Evolutionary conservation across 169 alveolate species (phyloP).

Genomic region (Ichthyophthirius multifiliis): DNA sequence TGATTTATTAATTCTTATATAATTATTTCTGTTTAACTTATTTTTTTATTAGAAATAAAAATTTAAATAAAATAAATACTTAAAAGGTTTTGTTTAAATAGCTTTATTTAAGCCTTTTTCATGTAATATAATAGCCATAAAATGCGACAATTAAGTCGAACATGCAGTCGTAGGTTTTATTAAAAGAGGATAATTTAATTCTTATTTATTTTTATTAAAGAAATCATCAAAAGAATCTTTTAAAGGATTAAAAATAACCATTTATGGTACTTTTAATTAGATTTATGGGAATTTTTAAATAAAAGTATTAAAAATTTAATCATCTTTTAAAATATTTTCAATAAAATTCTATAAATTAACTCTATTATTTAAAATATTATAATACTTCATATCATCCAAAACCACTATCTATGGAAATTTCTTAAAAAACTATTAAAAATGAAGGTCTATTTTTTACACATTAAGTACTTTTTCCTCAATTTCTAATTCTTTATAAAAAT

Average conservation of each 20-base stretch:
- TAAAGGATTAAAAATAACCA: background rate
- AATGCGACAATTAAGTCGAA: background rate
- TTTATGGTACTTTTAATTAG: background rate
- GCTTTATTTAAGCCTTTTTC: background rate
- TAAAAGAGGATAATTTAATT: background rate
- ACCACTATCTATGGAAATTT: background rate
- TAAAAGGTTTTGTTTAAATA: background rate
- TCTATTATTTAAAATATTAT: background rate
- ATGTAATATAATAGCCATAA: background rate
- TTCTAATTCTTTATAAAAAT: background rate
- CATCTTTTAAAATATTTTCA: background rate
- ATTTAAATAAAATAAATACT: background rate
- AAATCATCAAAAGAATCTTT: background rate
- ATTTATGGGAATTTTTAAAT: background rate
- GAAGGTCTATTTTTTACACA: background rate
- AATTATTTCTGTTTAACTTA: background rate
- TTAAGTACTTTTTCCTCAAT: background rate
- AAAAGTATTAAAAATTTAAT: background rate
- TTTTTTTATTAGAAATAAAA: background rate
- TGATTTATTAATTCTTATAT: background rate
- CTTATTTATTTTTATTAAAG: background rate
- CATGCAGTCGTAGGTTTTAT: background rate
- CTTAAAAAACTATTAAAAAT: background rate
- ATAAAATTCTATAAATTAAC: background rate
- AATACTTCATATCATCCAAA: background rate